phyloP scores from a whole-genome alignment of 192 early-diverging fungal species.

The Phycomyces blakesleeanus region DNA sequence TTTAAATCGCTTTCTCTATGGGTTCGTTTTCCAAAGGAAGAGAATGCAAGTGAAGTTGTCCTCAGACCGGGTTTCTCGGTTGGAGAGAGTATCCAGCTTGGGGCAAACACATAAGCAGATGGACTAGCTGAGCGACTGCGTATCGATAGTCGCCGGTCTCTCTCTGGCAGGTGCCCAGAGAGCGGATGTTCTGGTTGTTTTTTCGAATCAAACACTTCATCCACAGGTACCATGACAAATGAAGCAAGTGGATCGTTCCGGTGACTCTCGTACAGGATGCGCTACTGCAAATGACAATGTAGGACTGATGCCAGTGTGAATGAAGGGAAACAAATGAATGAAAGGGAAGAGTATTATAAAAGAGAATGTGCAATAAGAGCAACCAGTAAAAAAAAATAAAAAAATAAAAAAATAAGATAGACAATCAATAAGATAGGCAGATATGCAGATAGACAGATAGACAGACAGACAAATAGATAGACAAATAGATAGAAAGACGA shows the following conservation, averaged over 20 bases:
- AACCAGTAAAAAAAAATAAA: too few relatives aligned
- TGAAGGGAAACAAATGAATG: too few relatives aligned
- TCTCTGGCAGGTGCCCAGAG: not conserved
- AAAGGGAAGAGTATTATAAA: too few relatives aligned
- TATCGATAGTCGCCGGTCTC: not conserved
- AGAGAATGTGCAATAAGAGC: too few relatives aligned
- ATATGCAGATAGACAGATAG: too few relatives aligned
- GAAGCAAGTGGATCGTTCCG: not conserved
- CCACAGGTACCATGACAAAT: not conserved
- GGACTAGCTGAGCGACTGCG: not conserved
- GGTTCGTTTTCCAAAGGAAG: not conserved
- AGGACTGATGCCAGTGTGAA: too few relatives aligned
- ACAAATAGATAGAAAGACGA: too few relatives aligned
- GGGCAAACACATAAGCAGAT: not conserved
- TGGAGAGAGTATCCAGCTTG: not conserved
- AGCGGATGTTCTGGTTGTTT: not conserved
- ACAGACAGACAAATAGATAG: too few relatives aligned
- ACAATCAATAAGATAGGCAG: too few relatives aligned
- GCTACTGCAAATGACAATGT: too few relatives aligned
- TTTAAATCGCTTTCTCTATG: too few relatives aligned
- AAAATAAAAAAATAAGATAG: too few relatives aligned
- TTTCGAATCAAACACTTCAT: not conserved
- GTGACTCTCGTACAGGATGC: not conserved
- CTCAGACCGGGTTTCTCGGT: not conserved
- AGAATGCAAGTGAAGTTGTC: not conserved